A percentile compares a stretch with the other conserved stretches of the same genome.
Conservation (phyloP, 208 protist genomes). For the Acanthamoeba divionensis region DNA sequence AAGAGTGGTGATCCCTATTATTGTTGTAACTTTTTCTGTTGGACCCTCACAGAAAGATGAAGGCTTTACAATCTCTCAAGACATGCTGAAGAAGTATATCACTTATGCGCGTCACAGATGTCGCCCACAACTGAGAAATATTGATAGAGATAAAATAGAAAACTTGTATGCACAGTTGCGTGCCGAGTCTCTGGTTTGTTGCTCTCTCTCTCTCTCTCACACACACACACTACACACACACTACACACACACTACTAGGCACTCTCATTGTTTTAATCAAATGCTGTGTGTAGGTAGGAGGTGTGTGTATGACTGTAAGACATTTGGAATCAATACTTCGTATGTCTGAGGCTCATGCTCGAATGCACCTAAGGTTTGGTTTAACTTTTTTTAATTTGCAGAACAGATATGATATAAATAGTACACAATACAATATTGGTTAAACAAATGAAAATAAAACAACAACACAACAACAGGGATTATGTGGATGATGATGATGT, state of each 20-base stretch:
- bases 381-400: conserved; percentile 66
- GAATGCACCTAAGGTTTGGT: conserved; percentile 96
- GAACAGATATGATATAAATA: not conserved
- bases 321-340: conserved; percentile 98
- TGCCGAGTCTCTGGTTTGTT: conserved; percentile 82
- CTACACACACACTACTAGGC: not conserved
- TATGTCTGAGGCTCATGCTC: conserved; percentile 96
- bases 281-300: conserved; percentile 82
- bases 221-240: no score
- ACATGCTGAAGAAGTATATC: conserved; percentile 97
- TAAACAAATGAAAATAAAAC: not conserved
- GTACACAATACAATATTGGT: not conserved
- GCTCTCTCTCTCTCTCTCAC: not conserved
- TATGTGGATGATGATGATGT: conserved; percentile 95
- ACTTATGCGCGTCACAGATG: conserved; percentile 92
- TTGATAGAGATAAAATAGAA: conserved; percentile 91
- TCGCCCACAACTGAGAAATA: conserved; percentile 87
- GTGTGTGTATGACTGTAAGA: conserved; percentile 95
- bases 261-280: not conserved
- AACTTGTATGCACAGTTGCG: conserved; percentile 96
- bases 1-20: not conserved
- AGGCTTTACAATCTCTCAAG: conserved; percentile 83
- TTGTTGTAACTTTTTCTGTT: not conserved
- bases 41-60: not conserved
- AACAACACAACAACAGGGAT: not conserved